A percentile compares a stretch with the other conserved stretches of the same genome.
These are phyloP conservation scores for Rosa persica DNA, from an alignment of 306 rosid species.

Conservation along the genomic window DNA sequence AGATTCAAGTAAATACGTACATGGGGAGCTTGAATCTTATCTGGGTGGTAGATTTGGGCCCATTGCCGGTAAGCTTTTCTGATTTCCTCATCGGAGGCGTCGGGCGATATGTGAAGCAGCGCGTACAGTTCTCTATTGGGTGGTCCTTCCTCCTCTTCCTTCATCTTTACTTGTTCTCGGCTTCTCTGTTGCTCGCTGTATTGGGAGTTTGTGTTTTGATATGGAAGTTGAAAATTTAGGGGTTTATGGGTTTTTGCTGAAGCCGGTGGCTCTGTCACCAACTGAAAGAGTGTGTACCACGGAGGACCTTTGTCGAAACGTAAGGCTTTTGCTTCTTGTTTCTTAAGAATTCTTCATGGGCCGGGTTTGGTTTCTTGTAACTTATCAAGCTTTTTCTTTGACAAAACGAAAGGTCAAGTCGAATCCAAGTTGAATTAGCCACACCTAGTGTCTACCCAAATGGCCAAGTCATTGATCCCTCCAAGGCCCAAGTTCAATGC, in stretches of 20 bases:
- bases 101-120: slow-evolving; percentile 74
- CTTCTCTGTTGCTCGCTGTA: background rate
- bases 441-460: too few species aligned
- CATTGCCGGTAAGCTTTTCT: slow-evolving; percentile 96
- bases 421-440: background rate
- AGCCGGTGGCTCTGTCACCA: background rate
- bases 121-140: slow-evolving; percentile 82
- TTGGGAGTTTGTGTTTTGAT: background rate
- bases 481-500: too few species aligned
- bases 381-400: background rate
- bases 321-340: background rate
- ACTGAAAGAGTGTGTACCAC: background rate
- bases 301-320: background rate
- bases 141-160: slow-evolving; percentile 51
- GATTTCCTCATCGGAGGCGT: slow-evolving; percentile 95
- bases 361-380: background rate
- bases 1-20: slow-evolving; percentile 24
- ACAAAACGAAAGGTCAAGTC: background rate
- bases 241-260: slow-evolving; percentile 5
- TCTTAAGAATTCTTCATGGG: background rate
- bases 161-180: slow-evolving; percentile 35
- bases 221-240: background rate
- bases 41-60: slow-evolving; percentile 97
- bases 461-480: too few species aligned
- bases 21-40: slow-evolving; percentile 81